Conservation (phyloP, 305 asterid genomes). For the Solanum hybrid region DNA sequence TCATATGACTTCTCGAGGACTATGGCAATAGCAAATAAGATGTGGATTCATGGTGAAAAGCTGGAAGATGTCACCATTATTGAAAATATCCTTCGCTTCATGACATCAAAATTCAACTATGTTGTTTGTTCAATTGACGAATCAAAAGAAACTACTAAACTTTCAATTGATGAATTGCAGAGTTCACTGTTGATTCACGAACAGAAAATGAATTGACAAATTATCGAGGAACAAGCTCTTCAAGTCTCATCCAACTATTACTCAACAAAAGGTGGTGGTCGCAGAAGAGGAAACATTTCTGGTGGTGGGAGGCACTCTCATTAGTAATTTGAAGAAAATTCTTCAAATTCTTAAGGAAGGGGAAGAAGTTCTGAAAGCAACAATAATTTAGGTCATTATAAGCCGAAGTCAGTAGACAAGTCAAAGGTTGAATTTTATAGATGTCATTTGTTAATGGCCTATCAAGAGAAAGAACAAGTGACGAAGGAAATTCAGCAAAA, state of each 20-base stretch:
- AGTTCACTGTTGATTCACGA: neutral
- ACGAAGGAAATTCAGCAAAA: neutral
- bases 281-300: neutral
- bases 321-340: neutral
- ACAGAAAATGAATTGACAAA: neutral
- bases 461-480: neutral
- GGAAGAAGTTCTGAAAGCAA: neutral
- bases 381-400: neutral
- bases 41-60: constrained; percentile 1
- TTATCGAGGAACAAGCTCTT: neutral
- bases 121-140: neutral
- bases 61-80: neutral
- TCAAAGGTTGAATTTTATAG: neutral
- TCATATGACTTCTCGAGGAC: neutral
- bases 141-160: neutral
- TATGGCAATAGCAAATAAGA: constrained; percentile 5
- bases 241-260: neutral
- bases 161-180: neutral
- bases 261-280: neutral
- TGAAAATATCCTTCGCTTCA: neutral
- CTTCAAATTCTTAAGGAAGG: neutral
- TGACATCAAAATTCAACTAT: neutral
- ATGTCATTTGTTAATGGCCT: neutral
- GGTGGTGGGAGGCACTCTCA: neutral
- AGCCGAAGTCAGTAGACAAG: neutral